These are phyloP conservation scores for Pichia sp. DNA, from an alignment of 1,139 yeast species.

Conservation along the genomic window DNA sequence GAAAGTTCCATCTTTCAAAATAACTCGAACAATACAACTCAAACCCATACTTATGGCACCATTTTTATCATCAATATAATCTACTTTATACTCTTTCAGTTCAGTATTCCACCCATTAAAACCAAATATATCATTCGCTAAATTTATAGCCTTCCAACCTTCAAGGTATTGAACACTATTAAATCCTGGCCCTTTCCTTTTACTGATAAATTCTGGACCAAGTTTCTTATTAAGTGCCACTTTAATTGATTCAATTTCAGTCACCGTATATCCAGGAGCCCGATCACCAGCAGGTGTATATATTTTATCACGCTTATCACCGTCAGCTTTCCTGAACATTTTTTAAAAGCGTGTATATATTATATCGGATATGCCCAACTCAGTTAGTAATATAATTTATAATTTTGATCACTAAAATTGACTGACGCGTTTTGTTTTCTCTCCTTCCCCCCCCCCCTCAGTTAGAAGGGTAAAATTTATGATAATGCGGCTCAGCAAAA, in stretches of 20 bases:
- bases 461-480: too few species aligned
- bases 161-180: constrained; percentile 63
- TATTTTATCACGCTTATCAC: constrained; percentile 11
- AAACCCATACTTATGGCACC: constrained; percentile 57
- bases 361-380: too few species aligned
- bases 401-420: too few species aligned
- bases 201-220: constrained; percentile 88
- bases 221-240: constrained; percentile 49
- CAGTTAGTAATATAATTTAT: too few species aligned
- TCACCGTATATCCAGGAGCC: constrained; percentile 19
- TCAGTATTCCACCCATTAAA: constrained; percentile 79
- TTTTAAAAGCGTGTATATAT: too few species aligned
- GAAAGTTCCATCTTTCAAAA: constrained; percentile 65
- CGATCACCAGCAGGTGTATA: constrained; percentile 8
- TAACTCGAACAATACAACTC: constrained; percentile 64
- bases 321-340: constrained; percentile 7
- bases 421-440: too few species aligned
- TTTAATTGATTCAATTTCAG: constrained; percentile 37
- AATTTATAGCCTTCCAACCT: constrained; percentile 73
- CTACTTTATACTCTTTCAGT: constrained; percentile 57
- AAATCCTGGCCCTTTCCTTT: constrained; percentile 73
- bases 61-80: constrained; percentile 57
- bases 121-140: constrained; percentile 77
- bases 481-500: too few species aligned
- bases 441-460: too few species aligned